phyloP scores from a whole-genome alignment of 2,329 filamentous ascomycete species.

The Aspergillus aculeatinus region DNA sequence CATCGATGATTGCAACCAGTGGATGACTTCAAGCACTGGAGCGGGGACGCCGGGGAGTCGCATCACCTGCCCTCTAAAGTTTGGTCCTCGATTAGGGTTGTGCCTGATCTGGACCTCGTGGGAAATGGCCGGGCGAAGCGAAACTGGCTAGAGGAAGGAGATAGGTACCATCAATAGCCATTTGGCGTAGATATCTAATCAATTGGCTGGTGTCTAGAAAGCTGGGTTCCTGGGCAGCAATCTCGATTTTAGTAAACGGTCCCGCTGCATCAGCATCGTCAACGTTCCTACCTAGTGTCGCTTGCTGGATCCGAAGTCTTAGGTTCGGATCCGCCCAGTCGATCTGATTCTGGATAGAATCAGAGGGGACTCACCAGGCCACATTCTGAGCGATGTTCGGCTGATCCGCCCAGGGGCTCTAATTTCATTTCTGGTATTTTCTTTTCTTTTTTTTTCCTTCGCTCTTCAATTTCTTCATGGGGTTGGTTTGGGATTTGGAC shows the following conservation, averaged over 20 bases:
- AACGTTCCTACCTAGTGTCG: neutral
- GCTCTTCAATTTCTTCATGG: no score
- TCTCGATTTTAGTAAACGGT: neutral
- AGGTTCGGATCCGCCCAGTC: slow-evolving; percentile 14
- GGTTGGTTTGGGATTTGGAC: neutral
- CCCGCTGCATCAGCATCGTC: neutral
- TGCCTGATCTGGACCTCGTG: neutral
- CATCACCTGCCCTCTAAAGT: neutral
- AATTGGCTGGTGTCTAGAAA: neutral
- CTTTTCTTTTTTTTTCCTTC: neutral
- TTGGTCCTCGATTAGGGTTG: no score
- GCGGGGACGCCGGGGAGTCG: neutral
- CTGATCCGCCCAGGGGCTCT: slow-evolving; percentile 35
- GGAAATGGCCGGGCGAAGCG: neutral
- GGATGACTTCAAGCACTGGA: neutral
- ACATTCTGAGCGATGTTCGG: slow-evolving; percentile 10
- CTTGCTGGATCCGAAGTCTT: neutral
- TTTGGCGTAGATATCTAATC: neutral
- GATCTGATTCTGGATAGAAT: slow-evolving; percentile 20
- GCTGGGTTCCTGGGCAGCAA: neutral
- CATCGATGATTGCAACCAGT: neutral
- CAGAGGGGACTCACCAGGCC: slow-evolving; percentile 13
- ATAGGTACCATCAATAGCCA: neutral
- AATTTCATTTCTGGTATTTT: no score
- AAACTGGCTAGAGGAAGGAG: neutral